phyloP scores from a whole-genome alignment of 148 eudicot species.

The Hydrangea macrophylla region DNA sequence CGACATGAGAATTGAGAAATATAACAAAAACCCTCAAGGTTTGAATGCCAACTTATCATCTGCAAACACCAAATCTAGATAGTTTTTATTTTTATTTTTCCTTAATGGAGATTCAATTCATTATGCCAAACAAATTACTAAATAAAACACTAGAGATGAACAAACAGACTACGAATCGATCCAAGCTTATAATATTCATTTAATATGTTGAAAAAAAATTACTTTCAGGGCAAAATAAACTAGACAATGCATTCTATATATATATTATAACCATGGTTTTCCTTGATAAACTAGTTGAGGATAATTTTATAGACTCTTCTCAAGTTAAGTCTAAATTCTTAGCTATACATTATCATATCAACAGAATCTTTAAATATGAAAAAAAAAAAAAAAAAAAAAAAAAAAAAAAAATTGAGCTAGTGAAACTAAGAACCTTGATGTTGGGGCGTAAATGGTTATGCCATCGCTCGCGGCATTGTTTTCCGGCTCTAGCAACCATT shows the following conservation, averaged over 20 bases:
- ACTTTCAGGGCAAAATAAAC: too few relatives aligned
- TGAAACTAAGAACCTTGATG: slow-evolving; percentile 49
- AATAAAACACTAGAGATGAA: background rate
- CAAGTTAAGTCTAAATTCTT: background rate
- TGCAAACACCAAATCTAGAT: slow-evolving; percentile 1
- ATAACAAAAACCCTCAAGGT: slow-evolving; percentile 7
- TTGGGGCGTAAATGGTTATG: slow-evolving; percentile 69
- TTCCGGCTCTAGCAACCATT: slow-evolving; percentile 64
- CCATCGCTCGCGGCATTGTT: slow-evolving; percentile 93
- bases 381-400: too few relatives aligned
- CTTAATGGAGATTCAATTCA: too few relatives aligned
- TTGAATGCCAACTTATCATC: slow-evolving; percentile 10
- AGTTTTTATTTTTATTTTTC: too few relatives aligned
- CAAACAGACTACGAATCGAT: background rate
- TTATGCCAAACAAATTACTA: too few relatives aligned
- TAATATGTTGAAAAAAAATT: background rate
- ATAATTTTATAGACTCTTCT: background rate
- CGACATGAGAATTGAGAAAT: background rate
- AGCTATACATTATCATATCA: background rate
- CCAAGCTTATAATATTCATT: too few relatives aligned
- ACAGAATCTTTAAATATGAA: background rate
- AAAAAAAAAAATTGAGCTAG: too few relatives aligned
- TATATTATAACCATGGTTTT: background rate
- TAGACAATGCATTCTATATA: too few relatives aligned
- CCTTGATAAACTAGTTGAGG: background rate